phyloP scores from a whole-genome alignment of 1,284 basidiomycete species.

The Mycena sp. region DNA sequence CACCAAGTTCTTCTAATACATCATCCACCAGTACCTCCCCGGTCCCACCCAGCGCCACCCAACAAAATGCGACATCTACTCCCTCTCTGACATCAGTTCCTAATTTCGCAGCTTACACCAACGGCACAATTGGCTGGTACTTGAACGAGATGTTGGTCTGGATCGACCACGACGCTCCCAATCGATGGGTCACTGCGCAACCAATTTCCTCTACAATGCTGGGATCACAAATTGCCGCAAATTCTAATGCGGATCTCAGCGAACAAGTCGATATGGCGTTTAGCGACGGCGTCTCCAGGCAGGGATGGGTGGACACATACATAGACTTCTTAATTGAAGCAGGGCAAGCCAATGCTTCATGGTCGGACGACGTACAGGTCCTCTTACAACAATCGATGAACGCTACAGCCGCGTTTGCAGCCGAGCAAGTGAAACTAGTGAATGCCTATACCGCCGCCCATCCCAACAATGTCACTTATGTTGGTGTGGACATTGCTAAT shows the following conservation, averaged over 20 bases:
- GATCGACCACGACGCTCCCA: background rate
- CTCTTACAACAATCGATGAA: background rate
- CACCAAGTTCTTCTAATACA: background rate
- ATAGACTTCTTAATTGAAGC: background rate
- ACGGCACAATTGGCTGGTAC: background rate
- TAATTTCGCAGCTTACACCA: background rate
- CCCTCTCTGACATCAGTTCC: background rate
- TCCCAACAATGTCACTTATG: background rate
- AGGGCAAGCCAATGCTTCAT: background rate
- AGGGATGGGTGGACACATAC: constrained; percentile 5
- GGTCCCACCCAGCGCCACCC: background rate
- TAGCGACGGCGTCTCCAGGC: background rate
- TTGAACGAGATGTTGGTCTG: background rate
- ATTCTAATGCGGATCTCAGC: constrained; percentile 3
- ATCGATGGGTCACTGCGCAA: constrained; percentile 2
- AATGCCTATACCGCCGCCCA: constrained; percentile 5
- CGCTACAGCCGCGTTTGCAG: background rate
- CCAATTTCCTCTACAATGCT: constrained; percentile 2
- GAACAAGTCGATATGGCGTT: background rate
- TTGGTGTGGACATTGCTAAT: background rate
- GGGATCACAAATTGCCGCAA: background rate
- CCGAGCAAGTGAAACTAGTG: background rate
- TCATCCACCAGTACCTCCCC: background rate
- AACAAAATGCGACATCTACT: background rate
- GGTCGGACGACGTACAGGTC: background rate